Base-by-base conservation (phyloP, 306 rosid genomes). In the Hippophae tibetana region DNA sequence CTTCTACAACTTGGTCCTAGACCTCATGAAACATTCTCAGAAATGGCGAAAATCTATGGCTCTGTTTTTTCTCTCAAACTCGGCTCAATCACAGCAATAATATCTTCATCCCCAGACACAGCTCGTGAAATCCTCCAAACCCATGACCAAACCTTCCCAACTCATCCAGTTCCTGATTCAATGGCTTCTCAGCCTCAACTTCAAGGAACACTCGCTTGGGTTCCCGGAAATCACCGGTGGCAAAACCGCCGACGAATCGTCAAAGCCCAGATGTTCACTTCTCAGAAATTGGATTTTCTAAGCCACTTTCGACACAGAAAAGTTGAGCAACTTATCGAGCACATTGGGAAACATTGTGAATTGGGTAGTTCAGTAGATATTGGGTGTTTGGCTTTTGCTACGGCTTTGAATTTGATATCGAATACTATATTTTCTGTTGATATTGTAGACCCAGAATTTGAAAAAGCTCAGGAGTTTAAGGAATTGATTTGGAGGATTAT, bases 1-100 rank as follows among this genome's bases (percentile, higher is more conserved):
- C 68, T 75, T n/a, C 56, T 78, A 3, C 60, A 63, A 3, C 69
- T 78, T n/a, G 72, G 72, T 3, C 42, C 65, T 12, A 65, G 52
- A 6, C 76, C 78, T 9, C 76, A 69, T 66, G 63, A 42, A 49
- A 18, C 78, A 8, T 10, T 78, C 0, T 5, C 70, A 31, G 40
- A 68, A 0, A 53, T 68, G 6, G 58, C 78, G 44, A 47, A 63
- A 25, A 63, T 14, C 9, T 43, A 67, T 43, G 83, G 74, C 2
- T 31, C 38, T 31, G 38, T 31, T 31, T 31, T 31, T 31, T 31
- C 38, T 4, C 38, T 31, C 38, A 31, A 31, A 31, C 38, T 31
- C 38, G 38, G 38, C 0, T 31, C 38, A 31, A 31, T 31, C 38
- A 31, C 38, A 1, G 2, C 38, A 31, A 31, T 31, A 31, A 31